Evolutionary conservation across 257 asterid genomes (phyloP).

Genomic region (Solanum sparsipilum): DNA sequence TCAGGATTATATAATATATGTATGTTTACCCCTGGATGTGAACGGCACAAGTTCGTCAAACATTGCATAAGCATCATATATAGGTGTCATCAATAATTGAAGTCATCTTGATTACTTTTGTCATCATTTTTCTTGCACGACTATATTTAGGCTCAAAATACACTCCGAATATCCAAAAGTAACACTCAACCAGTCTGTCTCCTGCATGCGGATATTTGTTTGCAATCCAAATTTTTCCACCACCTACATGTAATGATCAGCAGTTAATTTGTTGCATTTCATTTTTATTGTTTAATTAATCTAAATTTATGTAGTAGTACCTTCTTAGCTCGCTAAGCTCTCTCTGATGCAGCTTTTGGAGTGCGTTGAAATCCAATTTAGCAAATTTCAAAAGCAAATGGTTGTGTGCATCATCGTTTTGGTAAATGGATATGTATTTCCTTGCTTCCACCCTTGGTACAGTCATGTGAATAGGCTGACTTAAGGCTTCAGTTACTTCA

Average conservation of each 20-base stretch:
- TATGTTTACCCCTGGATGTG: not conserved
- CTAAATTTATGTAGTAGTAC: not conserved
- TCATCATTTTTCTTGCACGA: not conserved
- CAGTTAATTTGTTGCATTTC: constrained; percentile 18
- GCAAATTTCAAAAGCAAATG: not conserved
- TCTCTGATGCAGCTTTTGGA: not conserved
- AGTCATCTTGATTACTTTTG: not conserved
- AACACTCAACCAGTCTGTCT: too few relatives aligned
- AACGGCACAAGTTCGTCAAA: not conserved
- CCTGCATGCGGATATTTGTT: too few relatives aligned
- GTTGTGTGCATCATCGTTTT: not conserved
- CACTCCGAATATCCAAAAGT: too few relatives aligned
- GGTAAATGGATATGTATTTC: not conserved
- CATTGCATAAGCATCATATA: not conserved
- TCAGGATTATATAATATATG: too few relatives aligned
- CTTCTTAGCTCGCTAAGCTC: not conserved
- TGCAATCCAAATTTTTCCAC: too few relatives aligned
- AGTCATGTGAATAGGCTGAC: too few relatives aligned
- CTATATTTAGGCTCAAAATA: not conserved
- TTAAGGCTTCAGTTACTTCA: too few relatives aligned
- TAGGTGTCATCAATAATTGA: not conserved
- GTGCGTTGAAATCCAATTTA: not conserved
- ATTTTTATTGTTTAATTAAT: too few relatives aligned
- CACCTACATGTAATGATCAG: constrained; percentile 10
- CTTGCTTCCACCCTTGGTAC: too few relatives aligned